A percentile compares a stretch with the other conserved stretches of the same genome.
Evolutionary conservation across 139 green algal species (phyloP).

Genomic region (Spirogloea muscicola): DNA sequence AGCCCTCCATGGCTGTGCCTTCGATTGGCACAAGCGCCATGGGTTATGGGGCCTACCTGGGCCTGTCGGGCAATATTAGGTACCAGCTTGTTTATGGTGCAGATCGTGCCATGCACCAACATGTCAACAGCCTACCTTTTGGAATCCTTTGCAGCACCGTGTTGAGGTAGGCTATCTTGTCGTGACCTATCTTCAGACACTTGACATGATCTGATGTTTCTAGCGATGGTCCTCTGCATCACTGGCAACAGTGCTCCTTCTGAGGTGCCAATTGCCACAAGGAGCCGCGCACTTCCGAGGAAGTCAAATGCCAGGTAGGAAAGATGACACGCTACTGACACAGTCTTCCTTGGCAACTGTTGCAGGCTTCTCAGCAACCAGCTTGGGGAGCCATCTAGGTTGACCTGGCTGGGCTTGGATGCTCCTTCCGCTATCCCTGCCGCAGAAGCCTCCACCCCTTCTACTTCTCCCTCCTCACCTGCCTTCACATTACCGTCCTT

Average conservation of each 20-base stretch:
- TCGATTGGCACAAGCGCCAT: constrained; percentile 54
- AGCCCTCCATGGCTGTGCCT: constrained; percentile 73
- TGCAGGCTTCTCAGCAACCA: constrained; percentile 12
- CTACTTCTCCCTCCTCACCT: neutral
- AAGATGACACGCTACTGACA: neutral
- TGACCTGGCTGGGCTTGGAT: constrained; percentile 36
- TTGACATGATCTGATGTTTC: neutral
- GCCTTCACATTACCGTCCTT: neutral
- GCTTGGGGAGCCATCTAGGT: constrained; percentile 39
- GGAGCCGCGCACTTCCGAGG: neutral
- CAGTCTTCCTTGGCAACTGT: neutral
- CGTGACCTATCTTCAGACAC: neutral
- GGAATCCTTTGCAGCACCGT: constrained; percentile 14
- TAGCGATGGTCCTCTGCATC: neutral
- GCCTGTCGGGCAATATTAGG: constrained; percentile 76
- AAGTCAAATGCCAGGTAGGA: constrained; percentile 6
- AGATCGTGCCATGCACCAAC: constrained; percentile 80
- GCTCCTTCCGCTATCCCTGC: constrained; percentile 13
- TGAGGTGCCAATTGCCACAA: neutral
- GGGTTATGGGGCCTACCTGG: constrained; percentile 75
- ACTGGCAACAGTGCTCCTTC: neutral
- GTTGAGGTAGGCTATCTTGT: constrained; percentile 10
- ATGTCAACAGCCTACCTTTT: constrained; percentile 37
- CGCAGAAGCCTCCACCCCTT: neutral
- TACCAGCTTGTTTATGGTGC: constrained; percentile 90